Evolutionary conservation across 192 early-diverging fungal genomes (phyloP).

Genomic region (Polychytrium aggregatum): DNA sequence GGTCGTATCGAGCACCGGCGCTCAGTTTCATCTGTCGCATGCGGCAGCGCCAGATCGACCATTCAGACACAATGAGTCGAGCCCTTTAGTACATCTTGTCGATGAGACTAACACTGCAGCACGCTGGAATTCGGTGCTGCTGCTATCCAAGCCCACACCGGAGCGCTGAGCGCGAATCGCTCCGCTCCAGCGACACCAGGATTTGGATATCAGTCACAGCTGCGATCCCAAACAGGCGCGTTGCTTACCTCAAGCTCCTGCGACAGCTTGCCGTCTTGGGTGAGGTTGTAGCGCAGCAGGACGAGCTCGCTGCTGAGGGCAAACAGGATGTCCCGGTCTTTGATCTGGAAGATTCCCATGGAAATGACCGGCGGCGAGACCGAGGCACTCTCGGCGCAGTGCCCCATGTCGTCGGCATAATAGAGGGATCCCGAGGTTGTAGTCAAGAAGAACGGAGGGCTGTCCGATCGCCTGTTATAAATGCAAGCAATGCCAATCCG

Average conservation of each 20-base stretch:
- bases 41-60: no score
- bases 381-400: conserved; percentile 21
- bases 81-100: no score
- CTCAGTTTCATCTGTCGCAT: conserved; percentile 36
- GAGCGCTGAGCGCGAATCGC: no score
- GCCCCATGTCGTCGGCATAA: conserved; percentile 42
- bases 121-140: no score
- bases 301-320: conserved; percentile 27
- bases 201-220: no score
- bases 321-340: conserved; percentile 19
- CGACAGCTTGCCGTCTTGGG: conserved; percentile 29
- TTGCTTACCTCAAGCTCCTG: conserved; percentile 25
- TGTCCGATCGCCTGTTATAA: conserved; percentile 14
- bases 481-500: no score
- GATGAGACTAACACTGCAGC: no score
- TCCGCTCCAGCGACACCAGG: no score
- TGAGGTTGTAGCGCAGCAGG: conserved; percentile 20
- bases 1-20: conserved; percentile 11
- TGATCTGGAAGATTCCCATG: conserved; percentile 14
- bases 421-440: conserved; percentile 18
- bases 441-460: conserved; percentile 33
- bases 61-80: no score
- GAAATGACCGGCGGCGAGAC: conserved; percentile 11
- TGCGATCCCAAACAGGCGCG: no score
- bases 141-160: no score